phyloP scores from a whole-genome alignment of 345 rosid species.

The Psidium friedrichsthalianum region DNA sequence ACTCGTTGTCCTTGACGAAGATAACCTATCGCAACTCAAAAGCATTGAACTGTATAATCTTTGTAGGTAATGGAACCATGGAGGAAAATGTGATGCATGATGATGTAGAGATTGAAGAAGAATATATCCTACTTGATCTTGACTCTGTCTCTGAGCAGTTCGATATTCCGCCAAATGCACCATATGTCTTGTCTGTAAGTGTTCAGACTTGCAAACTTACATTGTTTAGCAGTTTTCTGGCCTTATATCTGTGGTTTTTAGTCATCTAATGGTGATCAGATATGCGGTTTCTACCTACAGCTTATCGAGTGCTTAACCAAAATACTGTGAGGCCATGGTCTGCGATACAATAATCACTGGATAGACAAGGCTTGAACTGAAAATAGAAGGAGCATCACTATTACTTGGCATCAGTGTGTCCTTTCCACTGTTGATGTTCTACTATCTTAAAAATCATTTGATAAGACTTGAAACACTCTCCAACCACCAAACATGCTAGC shows the following conservation, averaged over 20 bases:
- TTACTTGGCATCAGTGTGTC: neutral
- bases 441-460: neutral
- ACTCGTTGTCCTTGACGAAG: neutral
- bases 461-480: neutral
- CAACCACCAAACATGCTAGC: neutral
- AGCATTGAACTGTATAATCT: neutral
- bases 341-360: neutral
- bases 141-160: conserved; percentile 26
- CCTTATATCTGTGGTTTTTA: neutral
- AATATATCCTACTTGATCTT: conserved; percentile 43
- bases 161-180: conserved; percentile 32
- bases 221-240: neutral
- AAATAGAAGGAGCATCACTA: neutral
- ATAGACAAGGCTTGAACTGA: neutral
- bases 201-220: neutral
- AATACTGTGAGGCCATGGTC: neutral
- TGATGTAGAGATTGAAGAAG: conserved; percentile 21
- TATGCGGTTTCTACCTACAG: neutral
- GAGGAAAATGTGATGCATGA: conserved; percentile 11
- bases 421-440: neutral
- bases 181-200: conserved; percentile 42
- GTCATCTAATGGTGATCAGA: neutral
- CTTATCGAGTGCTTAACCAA: neutral
- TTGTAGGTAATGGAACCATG: conserved; percentile 8
- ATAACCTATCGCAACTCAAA: neutral